Evolutionary conservation across 768 basidiomycete genomes (phyloP).

Genomic region (Boletus sp.): DNA sequence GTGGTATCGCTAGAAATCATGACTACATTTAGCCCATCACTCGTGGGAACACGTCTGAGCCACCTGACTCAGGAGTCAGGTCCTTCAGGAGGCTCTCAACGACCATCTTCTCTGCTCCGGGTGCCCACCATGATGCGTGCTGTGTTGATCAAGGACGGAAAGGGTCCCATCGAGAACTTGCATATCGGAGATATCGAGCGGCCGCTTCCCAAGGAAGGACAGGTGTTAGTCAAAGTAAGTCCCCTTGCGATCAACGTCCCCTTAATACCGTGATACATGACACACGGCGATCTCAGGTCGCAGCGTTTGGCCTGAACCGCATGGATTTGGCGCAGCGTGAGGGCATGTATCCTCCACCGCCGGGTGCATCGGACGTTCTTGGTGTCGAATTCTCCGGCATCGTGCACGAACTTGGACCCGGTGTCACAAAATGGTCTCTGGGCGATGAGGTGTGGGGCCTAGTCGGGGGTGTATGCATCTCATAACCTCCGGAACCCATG

Average conservation of each 20-base stretch:
- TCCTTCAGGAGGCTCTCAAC: background rate
- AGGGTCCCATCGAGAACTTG: slow-evolving; percentile 74
- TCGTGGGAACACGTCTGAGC: background rate
- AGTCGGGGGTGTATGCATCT: slow-evolving; percentile 64
- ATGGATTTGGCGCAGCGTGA: slow-evolving; percentile 79
- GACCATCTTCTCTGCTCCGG: background rate
- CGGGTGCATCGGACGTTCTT: slow-evolving; percentile 70
- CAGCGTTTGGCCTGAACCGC: slow-evolving; percentile 85
- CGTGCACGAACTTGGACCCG: slow-evolving; percentile 53
- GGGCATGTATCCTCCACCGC: slow-evolving; percentile 74
- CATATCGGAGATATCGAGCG: slow-evolving; percentile 71
- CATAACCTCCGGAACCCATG: background rate
- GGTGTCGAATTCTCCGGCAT: slow-evolving; percentile 86
- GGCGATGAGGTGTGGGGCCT: slow-evolving; percentile 80
- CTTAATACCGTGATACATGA: background rate
- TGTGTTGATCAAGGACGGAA: slow-evolving; percentile 71
- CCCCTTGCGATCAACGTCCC: background rate
- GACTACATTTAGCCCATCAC: background rate
- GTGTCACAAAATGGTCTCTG: slow-evolving; percentile 51
- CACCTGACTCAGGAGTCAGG: background rate
- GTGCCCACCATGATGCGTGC: slow-evolving; percentile 76
- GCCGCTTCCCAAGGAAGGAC: slow-evolving; percentile 52
- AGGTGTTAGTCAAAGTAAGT: slow-evolving; percentile 80
- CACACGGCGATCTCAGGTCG: slow-evolving; percentile 45
- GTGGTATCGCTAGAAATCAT: background rate